Base-by-base conservation (phyloP, 2,329 filamentous ascomycete genomes). In the Zopfia rhizophila region DNA sequence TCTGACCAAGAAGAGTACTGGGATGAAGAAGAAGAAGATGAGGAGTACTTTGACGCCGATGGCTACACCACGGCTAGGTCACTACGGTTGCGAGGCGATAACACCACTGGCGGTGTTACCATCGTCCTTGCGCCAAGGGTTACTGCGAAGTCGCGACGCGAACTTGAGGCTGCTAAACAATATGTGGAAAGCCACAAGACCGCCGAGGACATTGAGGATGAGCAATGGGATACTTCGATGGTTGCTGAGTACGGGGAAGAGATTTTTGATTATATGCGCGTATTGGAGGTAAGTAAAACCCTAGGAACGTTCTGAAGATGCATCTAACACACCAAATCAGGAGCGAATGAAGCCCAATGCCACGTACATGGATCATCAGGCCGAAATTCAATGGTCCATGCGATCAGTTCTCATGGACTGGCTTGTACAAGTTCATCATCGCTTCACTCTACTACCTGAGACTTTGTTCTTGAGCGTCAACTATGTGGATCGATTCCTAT, bases 301-400 rank as follows among this genome's bases (percentile, higher is more conserved):
- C n/a, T n/a, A n/a, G n/a, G n/a, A n/a, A n/a, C n/a, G 11, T 32
- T 11, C 12, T 37, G n/a, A 8, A 7, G 8, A 7, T 10, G 25
- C 13, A 22, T 33, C 11, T 5, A 24, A 7, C 13, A 40, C 3
- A 14, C 13, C 5, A n/a, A 35, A 21, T 14, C 46, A 66, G 91
- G 89, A 83, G 80, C 69, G 86, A 59, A 89, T 97, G 84, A 80
- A 92, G 28, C 94, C 94, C 1, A 92, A 94, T 64, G 81, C 91
- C 3, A 85, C 94, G 69, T 99, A 99, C 79, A 99, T 99, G 93
- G 91, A 96, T 53, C 86, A 89, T 57, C 94, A 99, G 72, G 87
- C 88, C n/a, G 93, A 97, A 72, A 95, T 99, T 45, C 90, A 96
- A 69, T 99, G 94, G 94, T 96, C 92, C 3, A 99, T 97, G 94